Evolutionary conservation across 139 green algal species (phyloP).

Genomic region (Chlorella ohadii): DNA sequence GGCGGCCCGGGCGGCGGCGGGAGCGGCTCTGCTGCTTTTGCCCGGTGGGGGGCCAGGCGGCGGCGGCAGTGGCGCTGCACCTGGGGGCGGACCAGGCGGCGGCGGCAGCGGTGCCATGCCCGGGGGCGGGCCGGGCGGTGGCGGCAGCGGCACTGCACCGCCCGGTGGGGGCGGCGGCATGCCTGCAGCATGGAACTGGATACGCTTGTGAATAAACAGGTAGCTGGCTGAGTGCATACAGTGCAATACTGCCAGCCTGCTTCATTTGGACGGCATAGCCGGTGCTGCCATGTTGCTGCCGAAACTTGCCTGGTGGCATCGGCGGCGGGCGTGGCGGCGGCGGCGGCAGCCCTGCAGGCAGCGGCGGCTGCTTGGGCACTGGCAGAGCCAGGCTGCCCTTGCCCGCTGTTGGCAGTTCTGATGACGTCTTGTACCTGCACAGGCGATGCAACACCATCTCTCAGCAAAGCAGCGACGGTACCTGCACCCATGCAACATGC

Average conservation of each 20-base stretch:
- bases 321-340: conserved; percentile 47
- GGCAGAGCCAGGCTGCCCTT: conserved; percentile 48
- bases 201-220: background rate
- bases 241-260: too few relatives aligned
- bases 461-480: too few relatives aligned
- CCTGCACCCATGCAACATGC: too few relatives aligned
- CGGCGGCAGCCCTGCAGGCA: conserved; percentile 62
- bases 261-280: background rate
- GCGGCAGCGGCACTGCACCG: background rate
- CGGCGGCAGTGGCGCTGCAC: conserved; percentile 33
- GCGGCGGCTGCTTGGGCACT: conserved; percentile 68
- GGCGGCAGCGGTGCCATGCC: conserved; percentile 9
- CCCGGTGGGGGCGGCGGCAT: background rate
- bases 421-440: conserved; percentile 32
- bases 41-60: conserved; percentile 40
- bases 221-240: too few relatives aligned
- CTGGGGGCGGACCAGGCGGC: conserved; percentile 5
- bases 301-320: background rate
- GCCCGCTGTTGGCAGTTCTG: background rate
- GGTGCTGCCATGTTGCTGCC: background rate
- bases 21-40: conserved; percentile 11
- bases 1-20: conserved; percentile 38
- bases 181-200: background rate
- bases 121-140: background rate
- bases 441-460: too few relatives aligned